Conservation (phyloP, 2,329 filamentous ascomycete species). For the Phyllosticta ampelicida region DNA sequence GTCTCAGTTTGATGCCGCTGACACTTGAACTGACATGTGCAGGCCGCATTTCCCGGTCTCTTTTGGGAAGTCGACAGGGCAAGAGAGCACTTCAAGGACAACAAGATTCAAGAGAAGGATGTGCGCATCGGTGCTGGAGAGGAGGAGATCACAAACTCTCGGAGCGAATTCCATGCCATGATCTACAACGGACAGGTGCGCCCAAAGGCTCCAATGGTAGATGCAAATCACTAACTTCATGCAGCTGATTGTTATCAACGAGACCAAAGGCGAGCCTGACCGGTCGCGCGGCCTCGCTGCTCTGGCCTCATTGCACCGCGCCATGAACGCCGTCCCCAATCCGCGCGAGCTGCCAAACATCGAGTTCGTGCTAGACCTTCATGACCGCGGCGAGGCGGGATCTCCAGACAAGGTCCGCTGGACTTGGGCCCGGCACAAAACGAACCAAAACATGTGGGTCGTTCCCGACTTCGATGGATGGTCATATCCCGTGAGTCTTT, state of each 20-base stretch:
- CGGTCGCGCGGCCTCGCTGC: constrained; percentile 5
- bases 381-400: constrained; percentile 1
- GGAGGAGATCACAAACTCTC: background rate
- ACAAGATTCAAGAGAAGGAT: background rate
- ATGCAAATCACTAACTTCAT: background rate
- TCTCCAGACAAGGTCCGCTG: constrained; percentile 11
- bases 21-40: background rate
- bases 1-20: background rate
- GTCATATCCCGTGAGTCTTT: constrained; percentile 11
- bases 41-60: constrained; percentile 8
- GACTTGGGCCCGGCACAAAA: constrained; percentile 1
- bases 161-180: constrained; percentile 4
- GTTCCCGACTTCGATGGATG: constrained; percentile 15
- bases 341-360: constrained; percentile 3
- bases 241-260: constrained; percentile 7
- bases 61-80: constrained; percentile 5
- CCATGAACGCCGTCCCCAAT: constrained; percentile 6
- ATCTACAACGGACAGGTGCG: constrained; percentile 8
- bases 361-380: constrained; percentile 7
- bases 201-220: background rate
- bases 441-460: constrained; percentile 7
- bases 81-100: background rate
- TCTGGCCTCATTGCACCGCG: constrained; percentile 6
- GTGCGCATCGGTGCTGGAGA: background rate
- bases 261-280: background rate